Conservation (phyloP, 306 rosid species). For the Vigna hirtella region DNA sequence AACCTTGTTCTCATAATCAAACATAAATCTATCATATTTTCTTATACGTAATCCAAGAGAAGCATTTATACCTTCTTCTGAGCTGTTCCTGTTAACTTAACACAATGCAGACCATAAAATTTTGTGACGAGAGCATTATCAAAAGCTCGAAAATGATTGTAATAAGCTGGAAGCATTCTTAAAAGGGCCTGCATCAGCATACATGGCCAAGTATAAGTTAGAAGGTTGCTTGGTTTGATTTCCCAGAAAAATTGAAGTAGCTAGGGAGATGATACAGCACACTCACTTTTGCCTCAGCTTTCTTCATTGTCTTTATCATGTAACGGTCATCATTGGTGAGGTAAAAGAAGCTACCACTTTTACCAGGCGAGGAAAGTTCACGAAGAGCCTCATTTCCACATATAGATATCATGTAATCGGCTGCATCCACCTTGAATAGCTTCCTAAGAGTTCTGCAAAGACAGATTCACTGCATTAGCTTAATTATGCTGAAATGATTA, state of each 20-base stretch:
- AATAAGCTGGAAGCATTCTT: constrained; percentile 90
- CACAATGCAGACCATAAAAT: constrained; percentile 93
- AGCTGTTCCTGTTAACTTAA: constrained; percentile 72
- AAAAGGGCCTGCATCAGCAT: constrained; percentile 67
- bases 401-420: constrained; percentile 83
- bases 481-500: no score
- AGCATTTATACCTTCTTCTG: constrained; percentile 76
- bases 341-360: constrained; percentile 92
- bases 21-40: not conserved
- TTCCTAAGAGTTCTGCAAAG: constrained; percentile 74
- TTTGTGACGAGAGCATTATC: constrained; percentile 80
- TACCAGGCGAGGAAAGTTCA: constrained; percentile 84
- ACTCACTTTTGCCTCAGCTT: constrained; percentile 88
- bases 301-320: constrained; percentile 94
- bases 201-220: not conserved
- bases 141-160: constrained; percentile 86
- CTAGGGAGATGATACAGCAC: not conserved
- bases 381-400: constrained; percentile 90
- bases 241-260: not conserved
- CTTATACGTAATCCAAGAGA: not conserved
- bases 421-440: constrained; percentile 87
- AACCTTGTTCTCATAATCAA: not conserved
- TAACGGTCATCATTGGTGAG: constrained; percentile 93
- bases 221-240: not conserved
- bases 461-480: not conserved